Conservation (phyloP, 2,329 filamentous ascomycete genomes). For the Orbilia brochopaga region DNA sequence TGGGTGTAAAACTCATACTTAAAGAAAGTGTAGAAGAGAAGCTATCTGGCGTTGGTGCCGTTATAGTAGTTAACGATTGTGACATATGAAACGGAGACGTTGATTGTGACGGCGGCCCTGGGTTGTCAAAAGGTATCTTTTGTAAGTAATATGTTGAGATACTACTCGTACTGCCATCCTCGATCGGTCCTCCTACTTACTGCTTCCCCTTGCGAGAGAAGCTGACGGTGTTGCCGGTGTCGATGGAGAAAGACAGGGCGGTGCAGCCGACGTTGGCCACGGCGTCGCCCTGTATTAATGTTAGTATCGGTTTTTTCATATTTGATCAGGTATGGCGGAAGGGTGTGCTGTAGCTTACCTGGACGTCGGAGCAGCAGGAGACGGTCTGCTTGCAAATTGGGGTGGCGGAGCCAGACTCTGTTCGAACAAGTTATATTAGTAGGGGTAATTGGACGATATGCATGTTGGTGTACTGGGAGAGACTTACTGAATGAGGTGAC, state of each 20-base stretch:
- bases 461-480: no score
- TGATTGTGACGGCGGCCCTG: no score
- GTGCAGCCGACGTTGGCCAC: conserved; percentile 44
- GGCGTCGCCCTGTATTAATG: conserved; percentile 12
- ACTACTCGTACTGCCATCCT: neutral
- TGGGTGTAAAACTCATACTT: no score
- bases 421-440: neutral
- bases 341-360: conserved; percentile 13
- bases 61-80: no score
- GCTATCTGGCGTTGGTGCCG: no score
- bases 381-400: conserved; percentile 26
- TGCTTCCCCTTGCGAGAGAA: conserved; percentile 31
- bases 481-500: conserved; percentile 27
- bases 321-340: no score
- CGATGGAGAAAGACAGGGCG: conserved; percentile 41
- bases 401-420: conserved; percentile 25
- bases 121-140: neutral
- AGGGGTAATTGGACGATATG: neutral
- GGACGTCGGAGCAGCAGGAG: conserved; percentile 36
- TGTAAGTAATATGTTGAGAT: conserved; percentile 1
- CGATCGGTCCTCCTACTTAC: neutral
- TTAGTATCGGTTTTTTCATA: neutral
- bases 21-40: no score
- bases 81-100: no score
- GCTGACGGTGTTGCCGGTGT: conserved; percentile 28